Base-by-base conservation (phyloP, 352 stramenopile species). In the Phytophthora vignae region DNA sequence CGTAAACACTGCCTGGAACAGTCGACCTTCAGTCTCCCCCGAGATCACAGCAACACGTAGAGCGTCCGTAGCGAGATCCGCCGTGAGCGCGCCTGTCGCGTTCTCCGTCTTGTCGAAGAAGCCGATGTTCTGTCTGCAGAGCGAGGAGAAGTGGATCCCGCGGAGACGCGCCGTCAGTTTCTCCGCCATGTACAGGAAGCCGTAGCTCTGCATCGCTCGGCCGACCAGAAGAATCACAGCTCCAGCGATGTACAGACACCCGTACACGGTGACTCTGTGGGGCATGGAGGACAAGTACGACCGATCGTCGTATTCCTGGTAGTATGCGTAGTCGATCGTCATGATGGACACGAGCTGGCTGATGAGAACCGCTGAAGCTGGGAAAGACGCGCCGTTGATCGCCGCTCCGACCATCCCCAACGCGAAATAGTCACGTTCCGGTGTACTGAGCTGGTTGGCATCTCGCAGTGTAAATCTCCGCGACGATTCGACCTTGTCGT, bases 81-180 rank as follows among this genome's bases (percentile, higher is more conserved):
- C 82, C 8, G 69, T 83, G 56, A 82, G 64, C 1, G 78, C 73
- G 38, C 79, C 76, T 7, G 80, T 82, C 0, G 73, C 69, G 42
- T 84, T 52, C 25, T 76, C 70, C 0, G 55, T 71, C 27, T 81
- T 19, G 44, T 50, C 44, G 44, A 88, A 86, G 55, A 87, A 90
- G 7, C 60, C 76, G 44, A 88, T 87, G 49, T 85, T 78, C 55
- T 90, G 82, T n/a, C 79, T 71, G 42, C 78, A 80, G 9, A 88
- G 46, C 1, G 79, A 79, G 14, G 73, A 63, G 56, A 91, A 90
- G 38, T 90, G 69, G 56, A 90, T 77, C 14, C 81, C 66, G 21
- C 82, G 77, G 6, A 90, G 64, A 4, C 82, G 70, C 1, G 76
- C 68, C 12, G 77, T 88, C 50, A 90, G 60, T 57, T 90, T 88